phyloP scores from a whole-genome alignment of 1,284 basidiomycete genomes.

The Ustilago esculenta region DNA sequence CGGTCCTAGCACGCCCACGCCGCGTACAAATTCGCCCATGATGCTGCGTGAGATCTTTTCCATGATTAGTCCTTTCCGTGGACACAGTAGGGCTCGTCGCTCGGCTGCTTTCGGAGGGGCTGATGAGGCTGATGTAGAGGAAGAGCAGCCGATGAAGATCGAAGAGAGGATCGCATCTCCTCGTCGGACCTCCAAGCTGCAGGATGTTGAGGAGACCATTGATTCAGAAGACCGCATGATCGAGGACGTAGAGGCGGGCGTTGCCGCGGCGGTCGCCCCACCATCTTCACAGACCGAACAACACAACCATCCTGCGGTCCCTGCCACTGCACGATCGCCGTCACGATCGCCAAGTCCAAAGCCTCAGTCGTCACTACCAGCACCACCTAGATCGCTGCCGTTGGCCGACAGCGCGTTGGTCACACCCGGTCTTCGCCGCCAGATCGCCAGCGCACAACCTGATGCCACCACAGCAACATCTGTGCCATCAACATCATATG shows the following conservation, averaged over 20 bases:
- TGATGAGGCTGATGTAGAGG: constrained; percentile 10
- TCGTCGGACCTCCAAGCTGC: background rate
- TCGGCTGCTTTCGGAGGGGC: constrained; percentile 45
- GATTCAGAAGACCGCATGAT: constrained; percentile 36
- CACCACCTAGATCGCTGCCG: constrained; percentile 18
- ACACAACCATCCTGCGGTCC: constrained; percentile 6
- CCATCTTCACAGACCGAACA: background rate
- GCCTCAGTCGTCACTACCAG: constrained; percentile 13
- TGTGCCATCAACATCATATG: constrained; percentile 13
- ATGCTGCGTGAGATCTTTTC: constrained; percentile 47
- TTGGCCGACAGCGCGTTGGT: constrained; percentile 33
- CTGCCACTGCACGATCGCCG: background rate
- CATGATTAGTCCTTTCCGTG: constrained; percentile 48
- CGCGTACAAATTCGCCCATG: constrained; percentile 38
- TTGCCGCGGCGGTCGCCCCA: background rate
- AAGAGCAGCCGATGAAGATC: background rate
- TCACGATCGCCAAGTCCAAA: constrained; percentile 17
- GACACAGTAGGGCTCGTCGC: constrained; percentile 27
- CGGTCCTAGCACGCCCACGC: constrained; percentile 34
- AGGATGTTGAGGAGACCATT: constrained; percentile 8
- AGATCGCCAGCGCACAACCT: constrained; percentile 5
- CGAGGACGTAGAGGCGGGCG: constrained; percentile 29
- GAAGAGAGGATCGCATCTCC: background rate
- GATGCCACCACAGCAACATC: constrained; percentile 6
- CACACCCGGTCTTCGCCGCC: constrained; percentile 41